Conservation (phyloP, 2,329 filamentous ascomycete species). For the Calonectria pauciramosa region DNA sequence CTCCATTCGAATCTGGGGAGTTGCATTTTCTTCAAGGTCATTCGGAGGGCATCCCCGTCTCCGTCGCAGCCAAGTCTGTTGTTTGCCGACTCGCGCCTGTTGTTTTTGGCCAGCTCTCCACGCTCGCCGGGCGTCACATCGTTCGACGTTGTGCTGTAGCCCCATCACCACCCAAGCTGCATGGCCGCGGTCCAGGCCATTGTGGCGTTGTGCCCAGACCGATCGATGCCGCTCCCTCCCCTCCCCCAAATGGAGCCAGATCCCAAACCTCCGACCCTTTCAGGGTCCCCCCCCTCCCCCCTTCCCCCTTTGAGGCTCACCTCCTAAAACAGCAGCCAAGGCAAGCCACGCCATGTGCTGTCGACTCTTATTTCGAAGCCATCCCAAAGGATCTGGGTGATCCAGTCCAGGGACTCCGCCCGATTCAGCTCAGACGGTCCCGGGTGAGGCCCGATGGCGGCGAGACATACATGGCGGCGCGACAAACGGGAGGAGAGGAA, state of each 20-base stretch:
- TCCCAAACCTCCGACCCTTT: constrained; percentile 26
- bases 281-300: constrained; percentile 18
- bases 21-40: constrained; percentile 2
- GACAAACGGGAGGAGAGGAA: not conserved
- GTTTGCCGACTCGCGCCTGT: not conserved
- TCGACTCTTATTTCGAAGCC: constrained; percentile 25
- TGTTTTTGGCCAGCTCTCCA: not conserved
- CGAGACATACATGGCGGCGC: constrained; percentile 15
- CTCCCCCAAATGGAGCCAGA: constrained; percentile 16
- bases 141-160: constrained; percentile 30
- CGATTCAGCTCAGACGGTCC: not conserved
- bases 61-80: not conserved
- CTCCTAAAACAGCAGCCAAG: constrained; percentile 11
- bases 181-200: constrained; percentile 34
- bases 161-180: constrained; percentile 19
- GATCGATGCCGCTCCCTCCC: constrained; percentile 30
- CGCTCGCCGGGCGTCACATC: constrained; percentile 27
- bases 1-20: not conserved
- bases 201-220: constrained; percentile 40
- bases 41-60: constrained; percentile 4
- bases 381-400: not conserved
- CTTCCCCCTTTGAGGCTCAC: constrained; percentile 3
- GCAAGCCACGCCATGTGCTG: constrained; percentile 31
- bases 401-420: not conserved
- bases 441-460: not conserved